Base-by-base conservation (phyloP, 257 asterid genomes). In the Voacanga thouarsii region DNA sequence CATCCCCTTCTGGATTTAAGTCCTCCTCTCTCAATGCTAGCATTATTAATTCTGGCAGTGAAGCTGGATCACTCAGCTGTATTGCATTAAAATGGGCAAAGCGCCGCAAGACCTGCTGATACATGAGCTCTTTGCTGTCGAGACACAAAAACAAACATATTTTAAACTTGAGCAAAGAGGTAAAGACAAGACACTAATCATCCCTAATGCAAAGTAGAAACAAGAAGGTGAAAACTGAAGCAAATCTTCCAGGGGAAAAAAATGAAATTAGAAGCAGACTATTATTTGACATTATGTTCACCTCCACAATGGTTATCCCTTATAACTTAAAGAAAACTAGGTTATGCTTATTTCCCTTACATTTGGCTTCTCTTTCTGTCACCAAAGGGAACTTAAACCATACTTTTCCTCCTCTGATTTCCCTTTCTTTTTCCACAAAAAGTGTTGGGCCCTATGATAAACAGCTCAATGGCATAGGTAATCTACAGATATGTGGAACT, bases 101-200 rank as follows among this genome's bases (percentile, higher is more conserved):
- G 71, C 98, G 90, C 77, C 89, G 85, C 72, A 95, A 75, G 61
- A 89, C 99, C 89, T 95, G 98, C 87, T 95, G 99, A 87, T 93
- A 93, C 90, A 95, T 95, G 77, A 95, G 97, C 88, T 95, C 99
- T 89, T 95, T 95, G 89, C 99, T 95, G 87, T 69, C 84, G 79
- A 65, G 66, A 60, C 56, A 80, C 71, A 63, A 63, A 53, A 82
- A 67, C 56, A n/a, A 77, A 76, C 4, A 61, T 5, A 23, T 33
- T 74, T 39, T 23, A 6, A 43, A 74, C 24, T 28, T 37, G 28
- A 19, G 11, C 9, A 43, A 60, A 56, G 53, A 21, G 10, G 49
- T 9, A 39, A 41, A 68, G 53, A 78, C 71, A 28, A 4, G 7
- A 75, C 14, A 50, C 11, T 73, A 15, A 28, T 28, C 7, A 50